phyloP scores from a whole-genome alignment of 257 asterid species.

The Solanum dulcamara region DNA sequence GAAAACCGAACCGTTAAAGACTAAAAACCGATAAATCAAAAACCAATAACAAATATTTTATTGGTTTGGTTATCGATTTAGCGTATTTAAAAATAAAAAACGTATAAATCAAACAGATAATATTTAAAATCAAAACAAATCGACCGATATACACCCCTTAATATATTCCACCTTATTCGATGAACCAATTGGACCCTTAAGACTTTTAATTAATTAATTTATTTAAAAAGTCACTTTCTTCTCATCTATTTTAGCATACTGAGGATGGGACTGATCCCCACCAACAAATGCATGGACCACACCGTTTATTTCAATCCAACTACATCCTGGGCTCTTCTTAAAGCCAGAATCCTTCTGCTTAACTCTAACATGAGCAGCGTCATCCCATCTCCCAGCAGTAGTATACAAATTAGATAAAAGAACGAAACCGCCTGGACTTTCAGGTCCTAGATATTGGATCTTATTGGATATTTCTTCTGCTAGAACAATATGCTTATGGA shows the following conservation, averaged over 20 bases:
- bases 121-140: too few relatives aligned
- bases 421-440: conserved; percentile 61
- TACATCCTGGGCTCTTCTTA: conserved; percentile 76
- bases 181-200: neutral
- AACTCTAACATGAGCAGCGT: conserved; percentile 60
- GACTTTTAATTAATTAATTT: neutral
- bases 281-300: conserved; percentile 65
- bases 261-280: conserved; percentile 64
- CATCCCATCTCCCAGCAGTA: conserved; percentile 73
- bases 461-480: conserved; percentile 49
- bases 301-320: conserved; percentile 71
- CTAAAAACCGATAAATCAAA: too few relatives aligned
- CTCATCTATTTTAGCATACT: conserved; percentile 12
- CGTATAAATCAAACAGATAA: too few relatives aligned
- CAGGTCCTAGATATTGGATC: conserved; percentile 50
- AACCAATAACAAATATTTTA: too few relatives aligned
- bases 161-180: neutral
- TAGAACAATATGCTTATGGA: conserved; percentile 46
- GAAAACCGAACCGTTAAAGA: too few relatives aligned
- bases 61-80: too few relatives aligned
- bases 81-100: too few relatives aligned
- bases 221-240: neutral
- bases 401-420: conserved; percentile 64
- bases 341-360: conserved; percentile 66
- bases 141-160: too few relatives aligned